Evolutionary conservation across 1,139 yeast species (phyloP), one percentile per base, ranked within the genome.

Genomic region (Blastobotrys raffinosifermentans): DNA sequence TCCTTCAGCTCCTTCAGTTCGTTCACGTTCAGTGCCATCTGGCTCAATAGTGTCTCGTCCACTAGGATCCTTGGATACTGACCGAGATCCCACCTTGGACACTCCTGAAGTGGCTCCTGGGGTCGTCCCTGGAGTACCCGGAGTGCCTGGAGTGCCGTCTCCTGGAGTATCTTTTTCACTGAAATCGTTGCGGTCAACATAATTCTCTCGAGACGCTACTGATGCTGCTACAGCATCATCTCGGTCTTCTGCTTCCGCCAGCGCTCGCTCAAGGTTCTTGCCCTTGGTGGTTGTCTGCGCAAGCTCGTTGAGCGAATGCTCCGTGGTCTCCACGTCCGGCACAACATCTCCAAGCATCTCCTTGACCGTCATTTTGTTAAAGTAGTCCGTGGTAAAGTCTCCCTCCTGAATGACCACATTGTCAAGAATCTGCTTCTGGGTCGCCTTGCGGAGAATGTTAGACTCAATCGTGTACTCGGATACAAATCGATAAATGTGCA

Each of bases 381-480:
- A 84, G 59, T 89, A 91, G 58, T 93, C 98, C 0, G 98, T 93
- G 0, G 97, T 93, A 62, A 93, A 93, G 49, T 89, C 98, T 58
- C 98, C 98, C 43, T 91, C 96, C 63, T 93, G 98, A 50, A 93
- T 93, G 38, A 93, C 94, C 27, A 93, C 94, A 60, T 87, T 87
- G 61, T 93, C 98, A 49, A 93, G 72, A 57, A 89, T 89, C 53
- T 95, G 72, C 70, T 93, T 93, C 61, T 91, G 98, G 53, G 91
- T 89, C 1, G 98, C 97, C 60, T 93, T 91, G 53, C 78, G 78
- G 61, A 93, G 72, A 49, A 93, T 93, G 62, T 93, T 93, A 22
- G 95, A 84, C 62, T 93, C 99, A 47, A 93, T 91, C 3, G 98
- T 93, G 64, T 77, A 87, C 63, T 93, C 98, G 16, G 95, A 84